These are phyloP conservation scores for Prunella vulgaris DNA, from an alignment of 257 asterid species.

Conservation along the genomic window DNA sequence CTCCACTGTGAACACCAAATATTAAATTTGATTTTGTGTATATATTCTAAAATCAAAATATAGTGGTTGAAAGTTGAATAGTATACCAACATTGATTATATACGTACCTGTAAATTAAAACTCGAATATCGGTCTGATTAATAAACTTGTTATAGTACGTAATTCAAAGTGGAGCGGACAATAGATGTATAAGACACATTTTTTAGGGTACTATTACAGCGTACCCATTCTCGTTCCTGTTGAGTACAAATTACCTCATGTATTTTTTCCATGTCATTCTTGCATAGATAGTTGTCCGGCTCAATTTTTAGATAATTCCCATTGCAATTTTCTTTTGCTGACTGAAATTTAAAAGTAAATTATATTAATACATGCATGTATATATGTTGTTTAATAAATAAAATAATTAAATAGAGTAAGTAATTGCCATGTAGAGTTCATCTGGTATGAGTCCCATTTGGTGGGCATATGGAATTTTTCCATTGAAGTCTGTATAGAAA, in stretches of 20 bases:
- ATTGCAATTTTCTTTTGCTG: constrained; percentile 23
- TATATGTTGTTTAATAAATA: too few species aligned
- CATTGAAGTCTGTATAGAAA: not conserved
- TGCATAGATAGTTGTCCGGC: constrained; percentile 16
- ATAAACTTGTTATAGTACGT: not conserved
- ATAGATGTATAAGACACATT: not conserved
- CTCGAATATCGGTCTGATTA: not conserved
- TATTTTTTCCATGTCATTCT: constrained; percentile 7
- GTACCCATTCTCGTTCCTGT: constrained; percentile 27
- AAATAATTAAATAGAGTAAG: too few species aligned
- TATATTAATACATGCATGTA: too few species aligned
- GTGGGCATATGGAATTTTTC: constrained; percentile 26
- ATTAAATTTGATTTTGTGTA: not conserved
- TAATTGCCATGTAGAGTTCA: constrained; percentile 26
- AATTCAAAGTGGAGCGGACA: not conserved
- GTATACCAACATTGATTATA: too few species aligned
- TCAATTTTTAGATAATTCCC: constrained; percentile 16
- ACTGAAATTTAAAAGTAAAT: not conserved
- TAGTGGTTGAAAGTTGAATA: not conserved
- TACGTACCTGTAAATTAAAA: constrained; percentile 24
- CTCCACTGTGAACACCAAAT: not conserved
- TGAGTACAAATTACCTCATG: too few species aligned
- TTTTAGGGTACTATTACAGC: constrained; percentile 19
- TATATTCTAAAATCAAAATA: too few species aligned
- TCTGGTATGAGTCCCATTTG: constrained; percentile 36